Conservation (phyloP, 2,329 filamentous ascomycete species). For the Neopestalotiopsis sp. region DNA sequence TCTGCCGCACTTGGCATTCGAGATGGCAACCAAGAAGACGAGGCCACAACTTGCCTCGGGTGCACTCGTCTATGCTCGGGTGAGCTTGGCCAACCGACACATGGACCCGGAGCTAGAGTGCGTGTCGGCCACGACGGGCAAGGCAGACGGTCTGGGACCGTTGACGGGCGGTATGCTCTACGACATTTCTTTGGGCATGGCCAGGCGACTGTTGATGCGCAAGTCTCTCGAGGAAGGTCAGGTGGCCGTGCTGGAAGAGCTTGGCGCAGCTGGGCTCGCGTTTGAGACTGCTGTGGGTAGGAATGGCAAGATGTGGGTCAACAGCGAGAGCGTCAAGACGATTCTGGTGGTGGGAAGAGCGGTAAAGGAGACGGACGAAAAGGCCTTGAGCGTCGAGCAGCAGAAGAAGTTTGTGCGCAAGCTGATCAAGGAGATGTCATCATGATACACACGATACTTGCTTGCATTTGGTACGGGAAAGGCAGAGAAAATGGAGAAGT, state of each 20-base stretch:
- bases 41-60: slow-evolving; percentile 77
- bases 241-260: slow-evolving; percentile 77
- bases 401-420: slow-evolving; percentile 75
- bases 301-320: slow-evolving; percentile 92
- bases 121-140: slow-evolving; percentile 84
- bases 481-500: not conserved
- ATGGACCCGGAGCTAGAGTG: slow-evolving; percentile 93
- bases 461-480: not conserved
- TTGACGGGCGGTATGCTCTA: slow-evolving; percentile 88
- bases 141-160: slow-evolving; percentile 85
- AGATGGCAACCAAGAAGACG: slow-evolving; percentile 90
- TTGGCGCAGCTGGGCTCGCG: slow-evolving; percentile 76
- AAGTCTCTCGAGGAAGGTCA: slow-evolving; percentile 66
- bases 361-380: slow-evolving; percentile 78
- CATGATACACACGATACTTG: not conserved
- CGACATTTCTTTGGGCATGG: slow-evolving; percentile 78
- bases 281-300: slow-evolving; percentile 95
- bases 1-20: slow-evolving; percentile 89
- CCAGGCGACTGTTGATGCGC: slow-evolving; percentile 76
- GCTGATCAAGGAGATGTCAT: slow-evolving; percentile 64
- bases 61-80: slow-evolving; percentile 86
- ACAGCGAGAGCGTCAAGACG: slow-evolving; percentile 75
- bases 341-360: slow-evolving; percentile 81
- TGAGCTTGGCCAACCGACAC: slow-evolving; percentile 77
- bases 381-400: slow-evolving; percentile 64